phyloP scores from a whole-genome alignment of 164 flowering plant species.

The Vitis amurensis region DNA sequence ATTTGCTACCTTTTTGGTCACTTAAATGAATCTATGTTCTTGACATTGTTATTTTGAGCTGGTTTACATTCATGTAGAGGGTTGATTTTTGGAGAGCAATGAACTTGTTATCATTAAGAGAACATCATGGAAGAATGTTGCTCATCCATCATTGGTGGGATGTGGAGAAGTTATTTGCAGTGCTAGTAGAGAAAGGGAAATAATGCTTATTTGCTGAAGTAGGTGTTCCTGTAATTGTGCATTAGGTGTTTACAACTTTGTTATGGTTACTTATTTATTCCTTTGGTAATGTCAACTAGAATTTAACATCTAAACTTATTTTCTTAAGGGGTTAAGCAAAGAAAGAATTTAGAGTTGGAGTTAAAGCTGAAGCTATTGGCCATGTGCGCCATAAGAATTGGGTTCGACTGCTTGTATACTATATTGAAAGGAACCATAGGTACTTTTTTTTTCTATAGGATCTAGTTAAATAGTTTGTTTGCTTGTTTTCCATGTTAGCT shows the following conservation, averaged over 20 bases:
- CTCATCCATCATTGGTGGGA: constrained; percentile 86
- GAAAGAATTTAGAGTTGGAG: constrained; percentile 63
- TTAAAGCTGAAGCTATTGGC: constrained; percentile 71
- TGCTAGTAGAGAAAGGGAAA: constrained; percentile 70
- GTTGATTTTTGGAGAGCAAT: constrained; percentile 68
- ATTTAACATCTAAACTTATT: not conserved
- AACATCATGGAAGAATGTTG: constrained; percentile 80
- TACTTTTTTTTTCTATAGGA: not conserved
- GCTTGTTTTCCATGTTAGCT: not conserved
- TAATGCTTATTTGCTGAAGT: constrained; percentile 53
- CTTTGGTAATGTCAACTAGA: not conserved
- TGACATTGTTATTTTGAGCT: not conserved
- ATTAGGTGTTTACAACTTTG: constrained; percentile 6
- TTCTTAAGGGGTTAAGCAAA: too few species aligned
- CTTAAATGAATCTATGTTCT: not conserved
- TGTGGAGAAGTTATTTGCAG: constrained; percentile 56
- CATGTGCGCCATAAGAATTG: constrained; percentile 78
- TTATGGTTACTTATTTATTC: not conserved
- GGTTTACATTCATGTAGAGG: constrained; percentile 34
- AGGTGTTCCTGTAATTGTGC: constrained; percentile 50
- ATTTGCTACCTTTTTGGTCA: too few species aligned
- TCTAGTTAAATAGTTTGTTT: too few species aligned
- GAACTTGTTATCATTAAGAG: constrained; percentile 64
- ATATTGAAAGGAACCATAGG: constrained; percentile 73
- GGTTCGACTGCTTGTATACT: constrained; percentile 77